Evolutionary conservation across 108 stramenopile species (phyloP).

Genomic region (Nitzschia sp.): DNA sequence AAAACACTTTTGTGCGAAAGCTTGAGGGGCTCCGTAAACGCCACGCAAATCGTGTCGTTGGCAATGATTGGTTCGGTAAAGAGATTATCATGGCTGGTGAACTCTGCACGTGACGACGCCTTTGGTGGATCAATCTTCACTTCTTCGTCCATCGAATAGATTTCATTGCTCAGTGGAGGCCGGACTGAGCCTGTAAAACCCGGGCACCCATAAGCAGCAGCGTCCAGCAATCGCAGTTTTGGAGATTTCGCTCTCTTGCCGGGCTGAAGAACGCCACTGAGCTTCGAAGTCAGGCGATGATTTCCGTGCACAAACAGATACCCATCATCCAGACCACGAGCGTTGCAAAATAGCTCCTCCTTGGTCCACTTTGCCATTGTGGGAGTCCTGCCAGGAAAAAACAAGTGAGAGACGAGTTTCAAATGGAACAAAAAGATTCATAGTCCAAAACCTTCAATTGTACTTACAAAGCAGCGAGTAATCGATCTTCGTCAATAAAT

Average conservation of each 20-base stretch:
- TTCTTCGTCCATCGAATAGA: conserved; percentile 58
- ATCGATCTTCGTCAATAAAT: conserved; percentile 95
- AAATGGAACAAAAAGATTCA: background rate
- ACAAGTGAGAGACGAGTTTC: background rate
- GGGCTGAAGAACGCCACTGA: conserved; percentile 41
- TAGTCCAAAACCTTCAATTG: background rate
- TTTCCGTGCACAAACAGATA: conserved; percentile 77
- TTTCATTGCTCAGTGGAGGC: conserved; percentile 77
- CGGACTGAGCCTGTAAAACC: conserved; percentile 75
- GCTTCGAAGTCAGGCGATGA: conserved; percentile 60
- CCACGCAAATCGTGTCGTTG: conserved; percentile 74
- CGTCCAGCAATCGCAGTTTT: conserved; percentile 51
- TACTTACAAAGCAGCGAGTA: conserved; percentile 79
- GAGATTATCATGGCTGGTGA: conserved; percentile 47
- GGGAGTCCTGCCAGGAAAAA: conserved; percentile 46
- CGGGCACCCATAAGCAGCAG: conserved; percentile 50
- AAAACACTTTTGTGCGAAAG: conserved; percentile 71
- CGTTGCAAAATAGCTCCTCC: conserved; percentile 77
- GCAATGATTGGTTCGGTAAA: conserved; percentile 60
- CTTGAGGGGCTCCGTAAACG: conserved; percentile 79
- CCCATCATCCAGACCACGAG: conserved; percentile 85
- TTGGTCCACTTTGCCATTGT: conserved; percentile 86
- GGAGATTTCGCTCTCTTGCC: conserved; percentile 53
- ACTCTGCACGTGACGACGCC: conserved; percentile 53
- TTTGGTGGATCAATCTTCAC: conserved; percentile 52